Conservation (phyloP, 768 basidiomycete species). For the Dentipellis sp. region DNA sequence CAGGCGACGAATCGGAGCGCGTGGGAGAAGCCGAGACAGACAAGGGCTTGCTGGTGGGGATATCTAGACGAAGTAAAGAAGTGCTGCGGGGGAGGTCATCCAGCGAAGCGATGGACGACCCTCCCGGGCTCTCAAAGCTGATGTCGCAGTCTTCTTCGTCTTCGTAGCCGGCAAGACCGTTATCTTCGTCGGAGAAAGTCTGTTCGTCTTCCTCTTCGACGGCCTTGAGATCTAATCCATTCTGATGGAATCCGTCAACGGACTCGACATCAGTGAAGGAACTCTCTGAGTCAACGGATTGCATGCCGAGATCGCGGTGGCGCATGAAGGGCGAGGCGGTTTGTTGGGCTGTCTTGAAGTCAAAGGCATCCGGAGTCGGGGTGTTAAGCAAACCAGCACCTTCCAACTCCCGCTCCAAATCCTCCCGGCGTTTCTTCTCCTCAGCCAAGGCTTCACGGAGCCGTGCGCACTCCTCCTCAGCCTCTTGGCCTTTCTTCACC, state of each 20-base stretch:
- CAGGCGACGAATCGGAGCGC: constrained; percentile 11
- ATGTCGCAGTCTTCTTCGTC: constrained; percentile 68
- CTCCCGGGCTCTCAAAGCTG: constrained; percentile 28
- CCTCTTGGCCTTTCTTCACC: constrained; percentile 6
- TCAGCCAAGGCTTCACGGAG: constrained; percentile 26
- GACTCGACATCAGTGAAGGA: constrained; percentile 66
- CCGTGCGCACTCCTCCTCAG: constrained; percentile 16
- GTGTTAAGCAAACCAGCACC: constrained; percentile 33
- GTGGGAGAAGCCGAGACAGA: constrained; percentile 24
- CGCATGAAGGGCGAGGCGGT: constrained; percentile 19
- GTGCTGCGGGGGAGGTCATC: constrained; percentile 21
- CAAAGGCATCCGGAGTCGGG: constrained; percentile 33
- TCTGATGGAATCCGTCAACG: constrained; percentile 31
- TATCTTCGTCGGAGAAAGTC: constrained; percentile 36
- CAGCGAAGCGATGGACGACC: constrained; percentile 20
- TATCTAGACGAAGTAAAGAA: constrained; percentile 19
- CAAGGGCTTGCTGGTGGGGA: constrained; percentile 6
- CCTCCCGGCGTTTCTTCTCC: constrained; percentile 31
- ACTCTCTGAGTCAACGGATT: constrained; percentile 56
- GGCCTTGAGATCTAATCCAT: constrained; percentile 31
- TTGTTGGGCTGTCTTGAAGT: constrained; percentile 13
- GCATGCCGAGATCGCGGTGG: constrained; percentile 33
- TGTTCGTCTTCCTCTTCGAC: constrained; percentile 49
- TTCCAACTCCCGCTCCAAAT: constrained; percentile 48
- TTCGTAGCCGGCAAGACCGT: constrained; percentile 57